Evolutionary conservation across 176 grass and related monocot genomes (phyloP).

Genomic region (Zea mays): DNA sequence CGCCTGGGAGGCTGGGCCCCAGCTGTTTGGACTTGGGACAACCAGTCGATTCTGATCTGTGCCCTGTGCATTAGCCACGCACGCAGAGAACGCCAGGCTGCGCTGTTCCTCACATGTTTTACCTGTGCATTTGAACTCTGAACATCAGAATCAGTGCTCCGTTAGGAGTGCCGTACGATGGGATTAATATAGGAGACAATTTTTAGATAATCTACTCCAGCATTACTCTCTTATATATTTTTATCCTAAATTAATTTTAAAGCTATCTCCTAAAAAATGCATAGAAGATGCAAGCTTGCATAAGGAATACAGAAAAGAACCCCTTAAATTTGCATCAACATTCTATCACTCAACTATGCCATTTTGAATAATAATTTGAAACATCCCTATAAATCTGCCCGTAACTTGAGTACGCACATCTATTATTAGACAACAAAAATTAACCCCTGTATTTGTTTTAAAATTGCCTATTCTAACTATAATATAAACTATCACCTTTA

Average conservation of each 20-base stretch:
- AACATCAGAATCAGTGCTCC: background rate
- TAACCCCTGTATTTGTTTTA: background rate
- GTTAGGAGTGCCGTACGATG: background rate
- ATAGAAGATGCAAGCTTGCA: background rate
- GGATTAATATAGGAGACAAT: too few species aligned
- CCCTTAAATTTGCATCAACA: background rate
- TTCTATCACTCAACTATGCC: background rate
- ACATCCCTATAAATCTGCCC: background rate
- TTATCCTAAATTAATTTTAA: too few species aligned
- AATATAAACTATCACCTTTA: background rate
- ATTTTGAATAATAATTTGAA: background rate
- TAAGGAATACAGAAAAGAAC: background rate
- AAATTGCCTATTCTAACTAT: background rate
- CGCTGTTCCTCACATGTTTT: background rate
- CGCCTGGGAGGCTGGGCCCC: constrained; percentile 20
- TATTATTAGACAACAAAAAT: background rate
- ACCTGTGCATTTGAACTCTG: background rate
- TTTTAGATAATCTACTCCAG: too few species aligned
- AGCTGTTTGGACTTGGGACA: constrained; percentile 7
- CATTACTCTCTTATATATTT: background rate
- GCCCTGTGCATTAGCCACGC: background rate
- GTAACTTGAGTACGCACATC: background rate
- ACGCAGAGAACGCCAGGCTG: too few species aligned
- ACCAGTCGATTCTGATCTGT: background rate
- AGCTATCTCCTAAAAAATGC: background rate